phyloP scores from a whole-genome alignment of 306 rosid genomes.

The Delonix regia region DNA sequence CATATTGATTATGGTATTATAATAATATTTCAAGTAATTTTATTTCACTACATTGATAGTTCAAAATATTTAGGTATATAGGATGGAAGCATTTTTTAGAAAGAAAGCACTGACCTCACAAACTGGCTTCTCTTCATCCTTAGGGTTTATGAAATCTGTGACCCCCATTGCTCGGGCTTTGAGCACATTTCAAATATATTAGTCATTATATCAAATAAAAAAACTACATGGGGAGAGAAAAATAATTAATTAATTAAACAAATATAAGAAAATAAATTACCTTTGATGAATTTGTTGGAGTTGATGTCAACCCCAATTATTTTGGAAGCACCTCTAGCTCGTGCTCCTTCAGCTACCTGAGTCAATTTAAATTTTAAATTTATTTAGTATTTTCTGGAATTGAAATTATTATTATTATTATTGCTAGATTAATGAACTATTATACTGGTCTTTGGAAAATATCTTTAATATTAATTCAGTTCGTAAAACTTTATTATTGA shows the following conservation, averaged over 20 bases:
- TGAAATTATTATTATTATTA: no score
- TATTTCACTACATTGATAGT: no score
- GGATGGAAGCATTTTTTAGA: background rate
- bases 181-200: background rate
- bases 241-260: no score
- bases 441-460: no score
- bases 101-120: constrained; percentile 47
- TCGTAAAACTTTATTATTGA: no score
- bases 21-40: no score
- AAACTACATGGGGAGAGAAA: background rate
- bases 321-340: constrained; percentile 78
- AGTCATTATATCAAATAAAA: background rate
- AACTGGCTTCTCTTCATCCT: constrained; percentile 48
- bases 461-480: no score
- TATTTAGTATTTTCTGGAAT: no score
- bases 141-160: constrained; percentile 61
- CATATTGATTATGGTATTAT: background rate
- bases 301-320: constrained; percentile 85
- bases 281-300: constrained; percentile 58
- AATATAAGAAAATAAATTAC: background rate
- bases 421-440: no score
- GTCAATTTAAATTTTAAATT: background rate
- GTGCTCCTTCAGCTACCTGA: constrained; percentile 85
- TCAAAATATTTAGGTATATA: no score
- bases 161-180: constrained; percentile 58